Conservation (phyloP, 1,139 yeast genomes). For the Schizosaccharomyces versatilis region DNA sequence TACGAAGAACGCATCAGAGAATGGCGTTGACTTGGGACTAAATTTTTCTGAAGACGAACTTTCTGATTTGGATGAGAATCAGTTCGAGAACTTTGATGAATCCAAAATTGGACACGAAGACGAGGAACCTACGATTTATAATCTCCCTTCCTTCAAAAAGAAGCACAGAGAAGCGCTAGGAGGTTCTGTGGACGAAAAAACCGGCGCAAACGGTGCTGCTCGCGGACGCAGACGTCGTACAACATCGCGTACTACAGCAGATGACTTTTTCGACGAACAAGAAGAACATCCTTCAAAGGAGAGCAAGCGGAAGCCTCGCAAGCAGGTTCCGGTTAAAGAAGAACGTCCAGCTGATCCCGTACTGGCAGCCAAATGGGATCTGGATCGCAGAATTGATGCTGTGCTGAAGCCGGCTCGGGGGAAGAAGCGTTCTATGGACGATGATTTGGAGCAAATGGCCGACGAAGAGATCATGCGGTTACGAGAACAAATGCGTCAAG, state of each 20-base stretch:
- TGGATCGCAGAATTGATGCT: slow-evolving; percentile 61
- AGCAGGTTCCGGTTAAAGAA: slow-evolving; percentile 7
- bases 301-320: slow-evolving; percentile 4
- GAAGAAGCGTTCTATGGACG: slow-evolving; percentile 49
- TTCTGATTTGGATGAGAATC: slow-evolving; percentile 23
- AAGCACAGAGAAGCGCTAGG: slow-evolving; percentile 7
- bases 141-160: slow-evolving; percentile 22
- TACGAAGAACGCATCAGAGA: not conserved
- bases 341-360: slow-evolving; percentile 10
- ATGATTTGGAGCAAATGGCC: slow-evolving; percentile 81
- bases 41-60: slow-evolving; percentile 17
- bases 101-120: slow-evolving; percentile 13
- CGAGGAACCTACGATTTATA: slow-evolving; percentile 20
- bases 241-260: slow-evolving; percentile 15
- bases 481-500: slow-evolving; percentile 78
- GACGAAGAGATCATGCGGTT: slow-evolving; percentile 70
- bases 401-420: slow-evolving; percentile 36
- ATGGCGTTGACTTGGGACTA: not conserved
- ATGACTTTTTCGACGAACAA: slow-evolving; percentile 18
- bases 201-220: slow-evolving; percentile 13
- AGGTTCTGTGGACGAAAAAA: slow-evolving; percentile 7
- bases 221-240: slow-evolving; percentile 10
- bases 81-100: slow-evolving; percentile 17
- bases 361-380: slow-evolving; percentile 42
- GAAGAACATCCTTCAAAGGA: slow-evolving; percentile 4